Conservation (phyloP, 1,284 basidiomycete species). For the Neolentinus lepideus region DNA sequence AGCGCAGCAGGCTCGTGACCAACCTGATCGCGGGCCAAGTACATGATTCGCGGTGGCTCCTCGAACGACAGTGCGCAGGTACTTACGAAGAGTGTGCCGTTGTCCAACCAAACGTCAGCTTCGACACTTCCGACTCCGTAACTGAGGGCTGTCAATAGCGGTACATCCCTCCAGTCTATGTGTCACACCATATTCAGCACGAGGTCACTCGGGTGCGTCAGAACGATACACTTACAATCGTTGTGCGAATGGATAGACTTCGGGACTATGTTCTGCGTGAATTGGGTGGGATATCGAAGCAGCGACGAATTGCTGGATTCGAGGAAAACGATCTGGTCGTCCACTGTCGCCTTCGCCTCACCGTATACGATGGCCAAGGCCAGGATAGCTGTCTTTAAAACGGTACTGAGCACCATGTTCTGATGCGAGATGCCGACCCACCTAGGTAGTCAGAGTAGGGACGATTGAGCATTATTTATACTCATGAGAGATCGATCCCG, state of each 20-base stretch:
- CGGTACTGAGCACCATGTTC: background rate
- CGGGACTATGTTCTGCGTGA: constrained; percentile 43
- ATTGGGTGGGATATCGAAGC: constrained; percentile 40
- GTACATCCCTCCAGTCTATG: constrained; percentile 49
- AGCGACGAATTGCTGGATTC: constrained; percentile 33
- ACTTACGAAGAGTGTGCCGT: constrained; percentile 38
- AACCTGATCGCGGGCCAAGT: constrained; percentile 23
- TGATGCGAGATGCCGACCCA: background rate
- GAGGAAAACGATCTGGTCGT: constrained; percentile 31
- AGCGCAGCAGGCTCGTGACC: constrained; percentile 36
- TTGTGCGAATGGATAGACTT: constrained; percentile 50
- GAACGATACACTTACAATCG: constrained; percentile 31
- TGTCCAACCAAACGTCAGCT: constrained; percentile 44
- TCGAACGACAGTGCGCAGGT: background rate
- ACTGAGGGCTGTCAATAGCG: constrained; percentile 40
- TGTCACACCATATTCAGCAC: background rate
- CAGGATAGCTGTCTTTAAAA: constrained; percentile 4
- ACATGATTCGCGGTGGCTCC: background rate
- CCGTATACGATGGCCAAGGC: constrained; percentile 1
- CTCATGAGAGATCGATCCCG: too few relatives aligned
- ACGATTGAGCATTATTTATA: too few relatives aligned
- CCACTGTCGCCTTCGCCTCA: constrained; percentile 20
- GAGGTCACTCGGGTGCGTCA: background rate
- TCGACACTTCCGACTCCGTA: constrained; percentile 47
- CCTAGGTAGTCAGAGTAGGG: background rate